A percentile compares a stretch with the other conserved stretches of the same genome.
phyloP scores from a whole-genome alignment of 2,329 filamentous ascomycete genomes.

The Cadophora malorum region DNA sequence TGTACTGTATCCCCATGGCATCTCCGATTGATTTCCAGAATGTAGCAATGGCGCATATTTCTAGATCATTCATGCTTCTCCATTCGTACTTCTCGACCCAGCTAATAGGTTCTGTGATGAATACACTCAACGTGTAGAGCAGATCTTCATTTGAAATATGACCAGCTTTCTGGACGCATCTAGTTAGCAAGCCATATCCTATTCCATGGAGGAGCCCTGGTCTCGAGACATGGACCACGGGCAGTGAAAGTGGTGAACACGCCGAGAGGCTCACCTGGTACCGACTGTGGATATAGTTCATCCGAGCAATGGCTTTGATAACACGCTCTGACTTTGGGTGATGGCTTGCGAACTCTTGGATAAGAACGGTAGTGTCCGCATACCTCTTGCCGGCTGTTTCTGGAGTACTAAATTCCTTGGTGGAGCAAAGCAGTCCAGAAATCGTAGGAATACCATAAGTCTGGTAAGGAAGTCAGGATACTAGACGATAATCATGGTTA shows the following conservation, averaged over 20 bases:
- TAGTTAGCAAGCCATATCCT: neutral
- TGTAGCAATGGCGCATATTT: constrained; percentile 69
- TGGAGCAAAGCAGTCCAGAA: constrained; percentile 55
- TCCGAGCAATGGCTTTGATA: constrained; percentile 62
- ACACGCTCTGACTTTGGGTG: constrained; percentile 46
- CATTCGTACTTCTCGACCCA: constrained; percentile 74
- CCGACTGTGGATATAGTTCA: constrained; percentile 66
- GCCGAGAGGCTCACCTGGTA: constrained; percentile 49
- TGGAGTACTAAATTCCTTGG: constrained; percentile 54
- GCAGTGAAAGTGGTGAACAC: neutral
- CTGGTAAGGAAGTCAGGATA: constrained; percentile 39
- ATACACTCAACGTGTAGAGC: constrained; percentile 70
- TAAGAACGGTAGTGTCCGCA: constrained; percentile 38
- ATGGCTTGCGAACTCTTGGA: constrained; percentile 36
- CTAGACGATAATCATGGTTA: neutral
- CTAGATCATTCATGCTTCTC: constrained; percentile 70
- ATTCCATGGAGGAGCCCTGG: neutral
- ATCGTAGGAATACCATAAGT: constrained; percentile 64
- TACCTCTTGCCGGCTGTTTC: constrained; percentile 54
- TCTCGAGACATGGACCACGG: neutral
- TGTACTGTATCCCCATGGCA: constrained; percentile 67
- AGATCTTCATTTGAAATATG: constrained; percentile 68
- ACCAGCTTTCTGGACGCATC: constrained; percentile 51
- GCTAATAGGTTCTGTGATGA: constrained; percentile 67
- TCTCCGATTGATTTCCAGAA: constrained; percentile 77